Conservation (phyloP, 2,329 filamentous ascomycete genomes). For the Elsinoe necatrix region DNA sequence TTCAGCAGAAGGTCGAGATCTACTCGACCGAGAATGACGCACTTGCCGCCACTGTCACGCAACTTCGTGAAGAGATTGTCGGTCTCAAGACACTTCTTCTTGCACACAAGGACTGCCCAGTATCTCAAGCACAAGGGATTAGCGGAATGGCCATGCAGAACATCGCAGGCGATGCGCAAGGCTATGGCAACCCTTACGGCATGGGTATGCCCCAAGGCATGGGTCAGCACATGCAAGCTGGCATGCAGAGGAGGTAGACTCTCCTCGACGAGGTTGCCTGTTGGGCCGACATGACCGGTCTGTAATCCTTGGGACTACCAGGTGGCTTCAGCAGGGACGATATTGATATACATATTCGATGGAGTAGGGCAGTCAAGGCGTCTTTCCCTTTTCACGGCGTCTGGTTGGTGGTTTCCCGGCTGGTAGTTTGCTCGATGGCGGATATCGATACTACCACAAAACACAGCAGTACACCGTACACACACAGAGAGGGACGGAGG, state of each 20-base stretch:
- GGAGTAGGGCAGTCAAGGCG: not conserved
- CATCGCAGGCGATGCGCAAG: slow-evolving; percentile 38
- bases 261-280: not conserved
- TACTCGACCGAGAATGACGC: slow-evolving; percentile 88
- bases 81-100: slow-evolving; percentile 87
- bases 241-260: slow-evolving; percentile 30
- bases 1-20: slow-evolving; percentile 89
- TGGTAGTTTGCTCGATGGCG: not conserved
- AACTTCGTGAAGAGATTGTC: slow-evolving; percentile 84
- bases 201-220: slow-evolving; percentile 35
- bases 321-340: not conserved
- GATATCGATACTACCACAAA: not conserved
- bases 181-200: slow-evolving; percentile 41
- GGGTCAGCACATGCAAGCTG: slow-evolving; percentile 27
- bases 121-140: slow-evolving; percentile 78
- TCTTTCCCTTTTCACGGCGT: not conserved
- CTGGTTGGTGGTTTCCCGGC: not conserved
- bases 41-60: slow-evolving; percentile 71
- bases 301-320: not conserved
- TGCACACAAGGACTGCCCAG: slow-evolving; percentile 92
- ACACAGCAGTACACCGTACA: not conserved
- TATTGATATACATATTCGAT: not conserved
- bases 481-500: not conserved
- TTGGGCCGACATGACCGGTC: not conserved
- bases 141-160: slow-evolving; percentile 42